Base-by-base conservation (phyloP, 495 filamentous ascomycete genomes). In the Oleoguttula mirabilis region DNA sequence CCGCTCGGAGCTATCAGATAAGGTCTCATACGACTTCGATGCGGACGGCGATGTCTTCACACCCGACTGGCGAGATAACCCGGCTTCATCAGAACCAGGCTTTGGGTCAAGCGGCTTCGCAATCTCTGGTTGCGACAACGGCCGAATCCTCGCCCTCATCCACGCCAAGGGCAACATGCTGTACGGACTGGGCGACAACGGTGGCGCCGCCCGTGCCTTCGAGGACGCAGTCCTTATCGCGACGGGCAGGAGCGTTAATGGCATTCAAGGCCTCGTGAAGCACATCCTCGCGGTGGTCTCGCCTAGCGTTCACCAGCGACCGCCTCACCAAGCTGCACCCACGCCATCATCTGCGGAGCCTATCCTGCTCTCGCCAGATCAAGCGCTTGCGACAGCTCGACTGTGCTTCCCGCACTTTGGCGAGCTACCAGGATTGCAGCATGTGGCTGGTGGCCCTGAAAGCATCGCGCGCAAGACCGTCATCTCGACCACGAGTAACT, bases 121-220 rank as follows among this genome's bases (percentile, higher is more conserved):
- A 25, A 82, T 96, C 16, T 72, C 87, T 6, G 82, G 83, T 6
- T 80, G 74, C 17, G 90, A 98, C 49, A 98, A 96, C 60, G 90
- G 90, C 16, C 75, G 92, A 49, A 85, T 99, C 64, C 71, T 96
- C 10, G 81, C 86, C 23, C 67, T 99, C 17, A 73, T 95, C 19
- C 92, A 99, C 62, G 88, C 87, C 2, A 99, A 96, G 61, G 90
- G 92, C 21, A 99, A 96, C 51, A 94, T 96, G 84, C 70, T 96
- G 1, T 99, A 99, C 63, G 76, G 85, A 25, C 62, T 94, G 38
- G 87, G 87, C 19, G 82, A 96, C 47, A 85, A 90, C 53, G 67
- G 69, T 32, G 78, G 72, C 10, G 90, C 90, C 12, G 87, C 90
- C 0, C 75, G 78, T 44, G 87, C 92, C 7, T 99, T 99, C 52